phyloP scores from a whole-genome alignment of 352 stramenopile genomes.

The Pythium insidiosum region DNA sequence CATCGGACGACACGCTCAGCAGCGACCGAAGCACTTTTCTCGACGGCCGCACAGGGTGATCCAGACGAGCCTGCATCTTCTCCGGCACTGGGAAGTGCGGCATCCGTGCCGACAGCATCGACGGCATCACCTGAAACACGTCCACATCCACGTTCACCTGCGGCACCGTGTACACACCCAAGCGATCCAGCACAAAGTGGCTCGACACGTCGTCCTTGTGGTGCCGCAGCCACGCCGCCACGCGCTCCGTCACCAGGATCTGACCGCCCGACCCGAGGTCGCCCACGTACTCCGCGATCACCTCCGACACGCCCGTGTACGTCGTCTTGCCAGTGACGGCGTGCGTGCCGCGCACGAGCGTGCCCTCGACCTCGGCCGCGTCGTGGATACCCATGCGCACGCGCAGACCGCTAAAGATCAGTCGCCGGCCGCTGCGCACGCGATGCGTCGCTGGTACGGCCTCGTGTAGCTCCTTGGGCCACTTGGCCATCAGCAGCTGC shows the following conservation, averaged over 20 bases:
- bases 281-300: constrained; percentile 51
- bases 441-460: constrained; percentile 47
- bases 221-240: constrained; percentile 35
- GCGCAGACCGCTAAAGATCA: constrained; percentile 52
- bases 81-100: too few species aligned
- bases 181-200: constrained; percentile 16
- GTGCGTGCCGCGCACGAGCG: constrained; percentile 39
- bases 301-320: constrained; percentile 57
- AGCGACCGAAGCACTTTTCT: too few species aligned
- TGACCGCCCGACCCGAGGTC: constrained; percentile 59
- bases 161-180: constrained; percentile 25
- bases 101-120: constrained; percentile 4
- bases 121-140: constrained; percentile 31
- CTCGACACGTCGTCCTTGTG: constrained; percentile 10
- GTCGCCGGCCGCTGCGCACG: constrained; percentile 30
- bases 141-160: constrained; percentile 32
- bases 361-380: constrained; percentile 37
- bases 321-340: constrained; percentile 55
- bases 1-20: too few species aligned
- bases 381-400: constrained; percentile 80
- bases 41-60: too few species aligned
- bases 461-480: constrained; percentile 42
- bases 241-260: constrained; percentile 53
- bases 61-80: too few species aligned
- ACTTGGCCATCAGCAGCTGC: constrained; percentile 46